phyloP scores from a whole-genome alignment of 768 basidiomycete genomes.

The Rhizopogon salebrosus region DNA sequence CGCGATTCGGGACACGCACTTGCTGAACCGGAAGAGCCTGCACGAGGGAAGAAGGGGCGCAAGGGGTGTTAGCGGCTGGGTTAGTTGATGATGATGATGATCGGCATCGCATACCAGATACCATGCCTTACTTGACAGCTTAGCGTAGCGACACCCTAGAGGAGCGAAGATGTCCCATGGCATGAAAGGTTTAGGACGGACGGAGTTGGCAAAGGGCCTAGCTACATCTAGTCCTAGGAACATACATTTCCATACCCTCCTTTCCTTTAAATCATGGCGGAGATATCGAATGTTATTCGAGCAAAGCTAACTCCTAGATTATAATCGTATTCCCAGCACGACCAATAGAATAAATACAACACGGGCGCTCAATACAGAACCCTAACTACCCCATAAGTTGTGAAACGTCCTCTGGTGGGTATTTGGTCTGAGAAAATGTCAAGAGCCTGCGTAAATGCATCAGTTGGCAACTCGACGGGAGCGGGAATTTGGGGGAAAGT shows the following conservation, averaged over 20 bases:
- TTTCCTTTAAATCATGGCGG: too few species aligned
- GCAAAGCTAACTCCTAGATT: not conserved
- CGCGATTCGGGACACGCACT: slow-evolving; percentile 66
- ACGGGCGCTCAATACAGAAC: not conserved
- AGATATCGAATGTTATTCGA: too few species aligned
- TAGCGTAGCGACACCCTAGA: not conserved
- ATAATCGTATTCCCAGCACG: slow-evolving; percentile 7
- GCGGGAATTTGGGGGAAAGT: not conserved
- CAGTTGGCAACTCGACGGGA: not conserved
- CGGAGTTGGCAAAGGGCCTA: not conserved
- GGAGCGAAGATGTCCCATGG: not conserved
- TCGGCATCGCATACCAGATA: not conserved
- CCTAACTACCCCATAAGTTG: slow-evolving; percentile 77
- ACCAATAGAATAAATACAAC: not conserved
- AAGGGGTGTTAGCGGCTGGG: slow-evolving; percentile 16
- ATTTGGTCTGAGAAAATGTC: slow-evolving; percentile 94
- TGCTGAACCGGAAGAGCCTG: slow-evolving; percentile 29
- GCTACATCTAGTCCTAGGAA: too few species aligned
- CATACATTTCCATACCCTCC: too few species aligned
- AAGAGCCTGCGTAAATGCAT: slow-evolving; percentile 55
- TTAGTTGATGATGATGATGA: not conserved
- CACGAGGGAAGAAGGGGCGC: slow-evolving; percentile 26
- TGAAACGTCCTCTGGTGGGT: slow-evolving; percentile 88
- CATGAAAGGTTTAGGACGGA: slow-evolving; percentile 9
- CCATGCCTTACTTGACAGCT: not conserved